Conservation (phyloP, 129 eudicot genomes). For the Chrysanthemum seticuspe region DNA sequence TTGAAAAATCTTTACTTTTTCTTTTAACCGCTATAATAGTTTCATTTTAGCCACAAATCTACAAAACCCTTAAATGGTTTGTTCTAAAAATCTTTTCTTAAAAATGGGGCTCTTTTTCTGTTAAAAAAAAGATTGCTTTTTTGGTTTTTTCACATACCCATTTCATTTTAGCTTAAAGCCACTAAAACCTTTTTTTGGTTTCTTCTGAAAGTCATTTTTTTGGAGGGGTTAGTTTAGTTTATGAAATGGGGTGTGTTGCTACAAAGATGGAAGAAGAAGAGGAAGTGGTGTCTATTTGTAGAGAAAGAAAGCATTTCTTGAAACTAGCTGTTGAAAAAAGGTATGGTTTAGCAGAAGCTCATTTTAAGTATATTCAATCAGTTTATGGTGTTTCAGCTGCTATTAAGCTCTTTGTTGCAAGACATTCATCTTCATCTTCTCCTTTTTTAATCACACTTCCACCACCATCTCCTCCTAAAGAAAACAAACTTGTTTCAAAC, state of each 20-base stretch:
- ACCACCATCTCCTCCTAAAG: slow-evolving; percentile 64
- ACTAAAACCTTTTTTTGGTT: not conserved
- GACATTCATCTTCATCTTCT: slow-evolving; percentile 78
- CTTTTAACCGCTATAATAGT: too few species aligned
- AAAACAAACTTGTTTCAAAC: slow-evolving; percentile 66
- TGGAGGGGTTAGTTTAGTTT: not conserved
- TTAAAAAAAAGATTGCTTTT: slow-evolving; percentile 4
- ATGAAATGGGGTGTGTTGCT: slow-evolving; percentile 89
- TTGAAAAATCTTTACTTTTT: not conserved
- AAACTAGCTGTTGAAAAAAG: slow-evolving; percentile 84
- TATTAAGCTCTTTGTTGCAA: slow-evolving; percentile 73
- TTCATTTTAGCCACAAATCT: too few species aligned
- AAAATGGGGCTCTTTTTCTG: slow-evolving; percentile 31
- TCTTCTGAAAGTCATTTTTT: slow-evolving; percentile 23
- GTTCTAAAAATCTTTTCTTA: not conserved
- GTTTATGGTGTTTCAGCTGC: slow-evolving; percentile 87
- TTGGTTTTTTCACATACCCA: slow-evolving; percentile 27
- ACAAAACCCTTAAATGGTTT: too few species aligned
- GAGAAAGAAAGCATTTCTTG: slow-evolving; percentile 76
- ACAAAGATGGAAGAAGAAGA: slow-evolving; percentile 86
- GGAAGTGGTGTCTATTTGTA: slow-evolving; percentile 85
- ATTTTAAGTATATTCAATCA: slow-evolving; percentile 71
- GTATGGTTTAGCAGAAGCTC: slow-evolving; percentile 87
- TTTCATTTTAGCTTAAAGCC: slow-evolving; percentile 14
- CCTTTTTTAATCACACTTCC: slow-evolving; percentile 80